phyloP scores from a whole-genome alignment of 140 eudicot genomes.

The Bidens hawaiensis region DNA sequence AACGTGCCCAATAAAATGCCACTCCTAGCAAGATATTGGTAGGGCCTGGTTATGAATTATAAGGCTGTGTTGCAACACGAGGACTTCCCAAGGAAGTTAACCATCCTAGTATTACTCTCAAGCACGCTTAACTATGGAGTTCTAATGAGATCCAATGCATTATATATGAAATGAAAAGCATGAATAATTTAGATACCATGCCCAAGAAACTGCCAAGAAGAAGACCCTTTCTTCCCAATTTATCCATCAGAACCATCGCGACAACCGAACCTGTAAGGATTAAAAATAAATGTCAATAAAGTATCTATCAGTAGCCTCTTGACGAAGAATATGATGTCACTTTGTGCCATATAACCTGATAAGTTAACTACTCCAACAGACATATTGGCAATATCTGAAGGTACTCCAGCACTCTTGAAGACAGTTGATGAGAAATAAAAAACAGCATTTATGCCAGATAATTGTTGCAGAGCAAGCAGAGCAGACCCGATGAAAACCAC shows the following conservation, averaged over 20 bases:
- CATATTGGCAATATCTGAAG: constrained; percentile 72
- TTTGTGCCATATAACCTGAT: constrained; percentile 43
- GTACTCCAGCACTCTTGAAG: constrained; percentile 79
- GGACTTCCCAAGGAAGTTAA: too few relatives aligned
- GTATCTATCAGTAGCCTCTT: not conserved
- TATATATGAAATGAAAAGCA: not conserved
- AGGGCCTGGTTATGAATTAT: too few relatives aligned
- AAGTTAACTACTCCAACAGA: constrained; percentile 68
- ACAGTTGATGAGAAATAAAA: constrained; percentile 88
- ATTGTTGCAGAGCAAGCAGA: constrained; percentile 77
- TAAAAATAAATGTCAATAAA: not conserved
- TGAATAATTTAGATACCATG: constrained; percentile 49
- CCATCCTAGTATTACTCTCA: too few relatives aligned
- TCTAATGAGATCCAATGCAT: too few relatives aligned
- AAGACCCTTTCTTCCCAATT: constrained; percentile 75
- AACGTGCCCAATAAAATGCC: too few relatives aligned
- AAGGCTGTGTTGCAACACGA: too few relatives aligned
- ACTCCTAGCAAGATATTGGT: too few relatives aligned
- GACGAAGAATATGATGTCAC: constrained; percentile 7
- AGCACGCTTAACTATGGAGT: too few relatives aligned
- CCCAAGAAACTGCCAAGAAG: constrained; percentile 86
- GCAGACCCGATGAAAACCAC: constrained; percentile 81
- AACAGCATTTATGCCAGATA: constrained; percentile 88
- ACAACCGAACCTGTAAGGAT: constrained; percentile 57
- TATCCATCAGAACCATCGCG: constrained; percentile 87